These are phyloP conservation scores for Phytophthora hibernalis DNA, from an alignment of 352 stramenopile species.

Conservation along the genomic window DNA sequence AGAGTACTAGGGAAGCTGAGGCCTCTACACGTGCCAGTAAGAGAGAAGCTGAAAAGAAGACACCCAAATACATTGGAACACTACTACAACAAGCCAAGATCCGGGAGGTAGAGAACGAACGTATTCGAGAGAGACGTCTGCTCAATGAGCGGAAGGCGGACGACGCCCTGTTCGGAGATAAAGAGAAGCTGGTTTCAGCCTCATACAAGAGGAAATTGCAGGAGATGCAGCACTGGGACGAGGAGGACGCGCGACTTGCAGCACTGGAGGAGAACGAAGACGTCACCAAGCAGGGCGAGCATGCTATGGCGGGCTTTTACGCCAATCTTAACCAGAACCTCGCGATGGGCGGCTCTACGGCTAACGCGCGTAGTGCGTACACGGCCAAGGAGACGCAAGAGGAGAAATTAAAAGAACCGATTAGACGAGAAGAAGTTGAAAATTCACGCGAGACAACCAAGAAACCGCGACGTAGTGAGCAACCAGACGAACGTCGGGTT, in stretches of 20 bases:
- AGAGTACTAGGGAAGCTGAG: conserved; percentile 48
- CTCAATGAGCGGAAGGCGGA: conserved; percentile 87
- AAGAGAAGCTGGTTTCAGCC: conserved; percentile 92
- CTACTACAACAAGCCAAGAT: conserved; percentile 92
- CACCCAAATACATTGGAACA: conserved; percentile 91
- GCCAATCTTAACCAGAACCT: conserved; percentile 94
- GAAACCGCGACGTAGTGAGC: conserved; percentile 25
- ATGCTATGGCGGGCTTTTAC: conserved; percentile 91
- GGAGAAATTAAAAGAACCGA: conserved; percentile 11
- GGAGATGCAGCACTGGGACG: conserved; percentile 91
- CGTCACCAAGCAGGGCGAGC: conserved; percentile 71
- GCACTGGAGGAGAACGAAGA: conserved; percentile 74
- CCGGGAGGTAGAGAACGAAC: conserved; percentile 89
- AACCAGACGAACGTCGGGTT: conserved; percentile 15
- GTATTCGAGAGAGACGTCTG: conserved; percentile 86
- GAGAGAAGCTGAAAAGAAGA: conserved; percentile 68
- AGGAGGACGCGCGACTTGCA: conserved; percentile 73
- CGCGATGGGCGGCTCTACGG: conserved; percentile 84
- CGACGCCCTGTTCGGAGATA: conserved; percentile 84
- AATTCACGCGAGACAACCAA: conserved; percentile 7
- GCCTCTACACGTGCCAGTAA: conserved; percentile 51
- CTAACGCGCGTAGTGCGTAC: conserved; percentile 84
- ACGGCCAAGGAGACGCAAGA: conserved; percentile 51
- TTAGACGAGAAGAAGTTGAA: conserved; percentile 2
- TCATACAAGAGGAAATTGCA: conserved; percentile 94